Evolutionary conservation across 192 early-diverging fungal genomes (phyloP).

Genomic region (Spizellomyces punctatus): DNA sequence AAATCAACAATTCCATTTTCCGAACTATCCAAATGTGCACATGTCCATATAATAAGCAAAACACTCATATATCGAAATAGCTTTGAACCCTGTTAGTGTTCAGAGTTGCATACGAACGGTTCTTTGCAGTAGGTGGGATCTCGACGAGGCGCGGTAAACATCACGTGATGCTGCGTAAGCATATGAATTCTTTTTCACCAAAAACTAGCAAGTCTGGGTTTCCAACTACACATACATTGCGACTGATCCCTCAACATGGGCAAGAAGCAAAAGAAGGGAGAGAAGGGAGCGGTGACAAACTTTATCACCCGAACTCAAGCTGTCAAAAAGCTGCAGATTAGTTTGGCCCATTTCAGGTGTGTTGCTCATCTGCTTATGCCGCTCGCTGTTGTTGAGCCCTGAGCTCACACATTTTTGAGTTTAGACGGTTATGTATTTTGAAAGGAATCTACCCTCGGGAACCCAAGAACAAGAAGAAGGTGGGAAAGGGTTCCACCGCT

Average conservation of each 20-base stretch:
- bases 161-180: too few species aligned
- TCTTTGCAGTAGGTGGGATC: too few species aligned
- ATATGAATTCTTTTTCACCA: too few species aligned
- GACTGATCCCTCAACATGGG: slow-evolving; percentile 12
- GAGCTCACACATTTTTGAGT: background rate
- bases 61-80: too few species aligned
- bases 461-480: slow-evolving; percentile 92
- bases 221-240: too few species aligned
- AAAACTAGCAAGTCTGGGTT: too few species aligned
- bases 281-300: slow-evolving; percentile 84
- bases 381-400: background rate
- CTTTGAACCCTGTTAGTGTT: too few species aligned
- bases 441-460: slow-evolving; percentile 99
- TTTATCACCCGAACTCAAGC: slow-evolving; percentile 90
- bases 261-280: slow-evolving; percentile 62
- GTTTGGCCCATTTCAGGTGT: slow-evolving; percentile 89
- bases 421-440: slow-evolving; percentile 91
- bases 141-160: too few species aligned
- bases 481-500: slow-evolving; percentile 84
- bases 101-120: too few species aligned
- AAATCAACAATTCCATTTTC: too few species aligned
- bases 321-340: slow-evolving; percentile 91
- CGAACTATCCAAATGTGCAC: too few species aligned
- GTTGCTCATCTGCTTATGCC: background rate
- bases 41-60: too few species aligned